Evolutionary conservation across 1,284 basidiomycete species (phyloP), one percentile per base, ranked within the genome.

Genomic region (Ceratorhiza oryzae-sativae): DNA sequence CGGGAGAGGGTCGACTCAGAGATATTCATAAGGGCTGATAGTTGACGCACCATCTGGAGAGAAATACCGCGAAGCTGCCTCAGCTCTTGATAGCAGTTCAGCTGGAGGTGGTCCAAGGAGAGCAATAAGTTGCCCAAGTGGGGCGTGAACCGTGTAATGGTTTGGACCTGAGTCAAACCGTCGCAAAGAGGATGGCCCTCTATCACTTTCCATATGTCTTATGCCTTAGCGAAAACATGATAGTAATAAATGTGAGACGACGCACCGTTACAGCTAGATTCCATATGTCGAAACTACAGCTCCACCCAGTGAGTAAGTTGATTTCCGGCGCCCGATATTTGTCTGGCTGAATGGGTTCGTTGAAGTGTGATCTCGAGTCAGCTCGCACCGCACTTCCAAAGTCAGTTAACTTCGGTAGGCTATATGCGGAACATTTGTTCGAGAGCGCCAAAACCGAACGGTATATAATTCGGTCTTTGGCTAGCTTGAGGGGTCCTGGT

Each of bases 171-270:
- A 20, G 42, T 62, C 39, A 10, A 27, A 5, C 39, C 41, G 4
- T 62, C 60, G 42, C 18, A 46, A 6, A 62, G 41, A 1, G 15
- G 9, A 18, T 46, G 10, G 10, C 41, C 60, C 27, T 62, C 41
- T 23, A 62, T 27, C 34, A 62, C 9, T 8, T 62, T 42, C 60
- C 60, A 62, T n/a, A 46, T 62, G 41, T 62, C 20, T 46, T n/a
- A 18, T 42, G 12, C 36, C 10, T 32, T 8, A n/a, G n/a, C n/a
- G 13, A 12, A 39, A 3, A 59, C 23, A 12, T 20, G 20, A 13
- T 59, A 12, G 32, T 15, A 3, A 18, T 18, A 34, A 10, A 15
- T 10, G 6, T 25, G 9, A 18, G 27, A 27, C 1, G 23, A 46
- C 60, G 20, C 46, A 62, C 60, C 60, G 46, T 8, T 1, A 46